Base-by-base conservation (phyloP, 768 basidiomycete genomes). In the Tulasnella sp. region DNA sequence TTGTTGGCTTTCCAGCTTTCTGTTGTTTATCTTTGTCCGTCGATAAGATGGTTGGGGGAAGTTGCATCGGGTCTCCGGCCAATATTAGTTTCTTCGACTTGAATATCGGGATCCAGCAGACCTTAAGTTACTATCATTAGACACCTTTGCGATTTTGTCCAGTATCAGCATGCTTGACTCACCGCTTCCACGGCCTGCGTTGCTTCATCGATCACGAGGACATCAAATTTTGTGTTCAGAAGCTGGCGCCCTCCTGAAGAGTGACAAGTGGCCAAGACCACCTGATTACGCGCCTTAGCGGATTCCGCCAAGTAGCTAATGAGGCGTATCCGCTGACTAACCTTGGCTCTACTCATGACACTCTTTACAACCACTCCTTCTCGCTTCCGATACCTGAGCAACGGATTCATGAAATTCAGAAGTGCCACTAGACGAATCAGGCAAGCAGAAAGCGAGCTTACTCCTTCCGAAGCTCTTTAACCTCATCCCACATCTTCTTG, bases 141-240 rank as follows among this genome's bases (percentile, higher is more conserved):
- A 44, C 35, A 80, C 37, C 72, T 51, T 10, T 32, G 11, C 13
- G 5, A 78, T 55, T 48, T 5, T 23, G 9, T 6, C n/a, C 79
- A 40, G 40, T 70, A 7, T 83, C 23, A 29, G 35, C 40, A 70
- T 44, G 75, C n/a, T 23, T 40, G 35, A 70, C 81, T 70, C 82
- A 96, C 96, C 32, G 96, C 95, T 85, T 99, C 97, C 18, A 98
- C 82, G 4, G 96, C 97, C 83, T 99, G 98, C 0, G 98, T 98
- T 0, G 98, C 98, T 85, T 99, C 98, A 81, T 99, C 98, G 75
- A 99, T 96, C 70, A 99, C 92, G 15, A 96, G 90, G 0, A 97
- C 92, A 82, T 99, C 98, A 82, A 99, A 99, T 1, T 88, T 84
- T 77, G 91, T 87, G 79, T 91, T 89, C 61, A 88, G 87, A 9